Evolutionary conservation across 106 monocot species (phyloP), one percentile per base, ranked within the genome.

Genomic region (Platanthera zijinensis): DNA sequence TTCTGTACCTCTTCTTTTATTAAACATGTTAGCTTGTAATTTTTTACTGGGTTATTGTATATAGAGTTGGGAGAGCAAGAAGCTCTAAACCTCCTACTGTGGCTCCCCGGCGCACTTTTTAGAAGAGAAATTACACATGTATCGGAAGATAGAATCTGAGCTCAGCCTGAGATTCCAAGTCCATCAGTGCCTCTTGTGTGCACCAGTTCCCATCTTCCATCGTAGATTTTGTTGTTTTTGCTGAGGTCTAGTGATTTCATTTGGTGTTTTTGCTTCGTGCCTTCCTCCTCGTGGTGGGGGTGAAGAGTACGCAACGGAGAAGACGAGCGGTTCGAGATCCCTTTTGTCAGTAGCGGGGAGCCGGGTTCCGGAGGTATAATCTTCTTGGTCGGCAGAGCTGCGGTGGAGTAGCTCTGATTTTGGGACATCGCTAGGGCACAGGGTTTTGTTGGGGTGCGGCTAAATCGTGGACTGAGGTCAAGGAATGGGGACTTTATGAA

Each of bases 251-350:
- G 32, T 32, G 32, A 32, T 32, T 32, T 32, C 32, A 32, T 32
- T 32, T 32, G 32, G 32, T 32, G 32, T 32, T 32, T 32, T 32
- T 32, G 32, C 2, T 32, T 2, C 2, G 0, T 32, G 32, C 32
- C 32, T 32, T 32, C 32, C 32, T 32, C 32, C 32, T 32, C 32
- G 32, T 32, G 80, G 0, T 82, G 80, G 84, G 82, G 74, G 82
- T 78, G 6, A 89, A 86, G 78, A 75, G 83, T 71, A 82, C 77
- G 79, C 81, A 83, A 51, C 73, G 51, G 89, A 84, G 81, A 86
- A 84, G 54, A 72, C 68, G 77, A 72, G 46, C 8, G 10, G 72
- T 51, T 72, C 21, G 10, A 49, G 72, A 10, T 32, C 2, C 32
- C 32, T 32, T 32, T 32, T 32, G 32, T 32, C 32, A 2, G 32